Conservation (phyloP, 1,284 basidiomycete species). For the Microbotryum saponariae region DNA sequence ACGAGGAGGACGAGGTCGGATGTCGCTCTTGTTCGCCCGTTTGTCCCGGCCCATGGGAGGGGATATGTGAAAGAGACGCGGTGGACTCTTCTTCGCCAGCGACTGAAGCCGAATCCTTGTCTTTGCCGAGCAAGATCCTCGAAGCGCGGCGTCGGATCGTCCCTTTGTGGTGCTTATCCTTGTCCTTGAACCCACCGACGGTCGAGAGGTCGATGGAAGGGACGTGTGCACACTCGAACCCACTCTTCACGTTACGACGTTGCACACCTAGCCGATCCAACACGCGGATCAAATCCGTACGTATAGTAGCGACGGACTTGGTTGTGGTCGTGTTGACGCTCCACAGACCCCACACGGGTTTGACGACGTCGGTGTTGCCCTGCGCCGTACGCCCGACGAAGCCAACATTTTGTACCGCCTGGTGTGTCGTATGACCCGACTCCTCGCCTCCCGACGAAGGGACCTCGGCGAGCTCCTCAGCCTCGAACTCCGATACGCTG, state of each 20-base stretch:
- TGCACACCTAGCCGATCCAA: slow-evolving; percentile 90
- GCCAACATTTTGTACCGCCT: slow-evolving; percentile 15
- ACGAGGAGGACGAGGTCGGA: slow-evolving; percentile 27
- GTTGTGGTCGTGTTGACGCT: slow-evolving; percentile 87
- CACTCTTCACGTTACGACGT: slow-evolving; percentile 78
- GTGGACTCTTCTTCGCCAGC: slow-evolving; percentile 51
- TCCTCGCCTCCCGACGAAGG: slow-evolving; percentile 33
- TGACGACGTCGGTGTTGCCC: slow-evolving; percentile 11
- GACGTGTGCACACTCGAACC: slow-evolving; percentile 91
- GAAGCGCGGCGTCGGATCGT: slow-evolving; percentile 63
- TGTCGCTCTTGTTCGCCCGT: slow-evolving; percentile 12
- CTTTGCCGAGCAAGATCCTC: slow-evolving; percentile 56
- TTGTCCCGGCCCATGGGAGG: slow-evolving; percentile 35
- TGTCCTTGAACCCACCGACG: slow-evolving; percentile 43
- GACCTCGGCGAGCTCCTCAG: slow-evolving; percentile 46
- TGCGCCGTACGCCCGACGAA: slow-evolving; percentile 16
- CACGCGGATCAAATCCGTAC: slow-evolving; percentile 74
- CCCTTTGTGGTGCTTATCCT: slow-evolving; percentile 25
- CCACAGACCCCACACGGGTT: slow-evolving; percentile 40
- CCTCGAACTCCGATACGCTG: slow-evolving; percentile 25
- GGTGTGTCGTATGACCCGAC: slow-evolving; percentile 13
- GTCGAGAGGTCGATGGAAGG: slow-evolving; percentile 84
- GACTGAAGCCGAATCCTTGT: slow-evolving; percentile 43
- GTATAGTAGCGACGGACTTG: slow-evolving; percentile 71
- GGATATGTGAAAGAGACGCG: slow-evolving; percentile 53